Conservation (phyloP, 257 asterid genomes). For the Perilla frutescens region DNA sequence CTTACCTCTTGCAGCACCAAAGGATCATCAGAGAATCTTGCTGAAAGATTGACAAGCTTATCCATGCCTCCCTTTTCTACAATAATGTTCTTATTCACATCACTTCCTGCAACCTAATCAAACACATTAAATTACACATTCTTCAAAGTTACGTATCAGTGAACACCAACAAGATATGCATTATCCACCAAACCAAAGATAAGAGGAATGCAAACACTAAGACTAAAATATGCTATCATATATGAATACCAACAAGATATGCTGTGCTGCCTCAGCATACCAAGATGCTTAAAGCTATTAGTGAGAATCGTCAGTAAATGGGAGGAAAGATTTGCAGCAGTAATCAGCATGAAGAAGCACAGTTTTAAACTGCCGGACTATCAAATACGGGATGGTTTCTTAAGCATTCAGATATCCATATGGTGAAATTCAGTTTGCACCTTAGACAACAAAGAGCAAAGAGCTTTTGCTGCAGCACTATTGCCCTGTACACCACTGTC, state of each 20-base stretch:
- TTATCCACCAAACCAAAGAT: neutral
- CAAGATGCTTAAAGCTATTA: conserved; percentile 8
- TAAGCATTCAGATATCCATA: neutral
- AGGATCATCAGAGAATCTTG: conserved; percentile 76
- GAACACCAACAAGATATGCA: conserved; percentile 7
- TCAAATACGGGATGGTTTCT: neutral
- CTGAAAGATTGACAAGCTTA: conserved; percentile 73
- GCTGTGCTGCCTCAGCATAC: neutral
- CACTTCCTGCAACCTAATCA: conserved; percentile 96
- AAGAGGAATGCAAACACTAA: neutral
- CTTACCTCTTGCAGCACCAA: conserved; percentile 85
- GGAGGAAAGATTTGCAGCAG: conserved; percentile 20
- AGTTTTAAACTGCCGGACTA: neutral
- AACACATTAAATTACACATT: conserved; percentile 29
- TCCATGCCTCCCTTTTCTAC: conserved; percentile 81
- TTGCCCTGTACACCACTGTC: conserved; percentile 75
- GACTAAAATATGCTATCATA: conserved; percentile 1
- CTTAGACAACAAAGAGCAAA: conserved; percentile 85
- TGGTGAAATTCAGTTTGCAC: conserved; percentile 50
- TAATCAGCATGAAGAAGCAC: conserved; percentile 12
- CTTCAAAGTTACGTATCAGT: conserved; percentile 16
- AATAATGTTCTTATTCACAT: conserved; percentile 72
- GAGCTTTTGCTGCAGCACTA: conserved; percentile 64
- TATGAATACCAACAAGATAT: neutral
- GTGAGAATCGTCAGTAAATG: conserved; percentile 1